A percentile compares a stretch with the other conserved stretches of the same genome.
phyloP scores from a whole-genome alignment of 2,329 filamentous ascomycete species.

The Ophiobolus disseminans region DNA sequence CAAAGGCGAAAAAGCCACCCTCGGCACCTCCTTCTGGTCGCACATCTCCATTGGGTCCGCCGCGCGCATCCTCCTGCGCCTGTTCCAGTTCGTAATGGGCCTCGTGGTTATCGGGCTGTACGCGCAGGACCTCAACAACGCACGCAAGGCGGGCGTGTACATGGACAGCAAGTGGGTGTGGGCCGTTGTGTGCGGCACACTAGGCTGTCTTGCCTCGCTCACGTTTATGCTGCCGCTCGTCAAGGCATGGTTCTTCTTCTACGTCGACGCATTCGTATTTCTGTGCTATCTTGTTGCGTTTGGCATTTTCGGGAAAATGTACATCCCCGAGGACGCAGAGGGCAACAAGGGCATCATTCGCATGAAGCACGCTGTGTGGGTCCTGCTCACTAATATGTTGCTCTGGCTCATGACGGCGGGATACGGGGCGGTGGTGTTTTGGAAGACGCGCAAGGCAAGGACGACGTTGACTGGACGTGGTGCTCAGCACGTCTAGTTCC shows the following conservation, averaged over 20 bases:
- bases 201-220: conserved; percentile 43
- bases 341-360: conserved; percentile 69
- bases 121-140: conserved; percentile 47
- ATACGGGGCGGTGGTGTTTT: conserved; percentile 66
- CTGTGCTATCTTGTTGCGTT: conserved; percentile 83
- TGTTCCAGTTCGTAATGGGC: conserved; percentile 78
- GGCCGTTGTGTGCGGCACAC: conserved; percentile 55
- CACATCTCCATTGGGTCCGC: conserved; percentile 24
- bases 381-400: conserved; percentile 76
- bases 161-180: conserved; percentile 58
- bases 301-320: conserved; percentile 83
- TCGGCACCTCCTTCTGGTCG: conserved; percentile 28
- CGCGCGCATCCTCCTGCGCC: conserved; percentile 68
- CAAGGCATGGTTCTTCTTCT: conserved; percentile 61
- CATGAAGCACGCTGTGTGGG: conserved; percentile 89
- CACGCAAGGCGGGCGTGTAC: conserved; percentile 54
- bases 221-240: conserved; percentile 70
- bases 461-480: conserved; percentile 28
- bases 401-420: conserved; percentile 75
- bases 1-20: conserved; percentile 39
- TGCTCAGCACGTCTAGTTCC: conserved; percentile 30
- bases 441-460: conserved; percentile 40
- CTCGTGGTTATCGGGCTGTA: conserved; percentile 79
- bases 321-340: conserved; percentile 72
- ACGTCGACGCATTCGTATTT: conserved; percentile 74